phyloP scores from a whole-genome alignment of 148 eudicot genomes.

The Suaeda aralocaspica region DNA sequence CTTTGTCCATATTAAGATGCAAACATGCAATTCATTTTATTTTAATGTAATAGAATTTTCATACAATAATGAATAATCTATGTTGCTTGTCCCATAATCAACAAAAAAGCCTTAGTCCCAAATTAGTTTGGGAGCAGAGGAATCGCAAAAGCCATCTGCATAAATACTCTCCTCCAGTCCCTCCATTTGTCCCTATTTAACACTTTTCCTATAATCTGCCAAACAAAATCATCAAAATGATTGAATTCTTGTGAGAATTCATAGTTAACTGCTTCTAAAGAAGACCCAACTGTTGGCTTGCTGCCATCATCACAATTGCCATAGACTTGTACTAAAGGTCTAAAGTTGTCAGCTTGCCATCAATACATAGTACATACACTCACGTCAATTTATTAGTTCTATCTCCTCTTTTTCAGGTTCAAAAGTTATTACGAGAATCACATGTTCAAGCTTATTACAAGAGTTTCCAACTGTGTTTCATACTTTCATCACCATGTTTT shows the following conservation, averaged over 20 bases:
- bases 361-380: too few species aligned
- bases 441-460: conserved; percentile 9
- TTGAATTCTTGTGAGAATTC: background rate
- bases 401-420: background rate
- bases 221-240: background rate
- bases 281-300: background rate
- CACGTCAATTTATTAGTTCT: background rate
- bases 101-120: too few species aligned
- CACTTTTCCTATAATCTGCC: background rate
- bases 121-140: too few species aligned
- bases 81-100: too few species aligned
- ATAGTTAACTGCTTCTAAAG: background rate
- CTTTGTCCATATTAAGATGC: background rate
- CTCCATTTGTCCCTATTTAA: too few species aligned
- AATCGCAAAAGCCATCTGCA: too few species aligned
- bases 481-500: background rate
- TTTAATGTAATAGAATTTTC: too few species aligned
- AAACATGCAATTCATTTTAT: too few species aligned
- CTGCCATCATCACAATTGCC: background rate
- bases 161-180: too few species aligned
- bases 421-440: background rate
- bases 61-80: too few species aligned
- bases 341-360: background rate
- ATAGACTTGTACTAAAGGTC: background rate
- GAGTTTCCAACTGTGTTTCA: background rate